These are phyloP conservation scores for Ophiocordyceps camponoti-saundersi DNA, from an alignment of 2,329 filamentous ascomycete genomes.

Conservation along the genomic window DNA sequence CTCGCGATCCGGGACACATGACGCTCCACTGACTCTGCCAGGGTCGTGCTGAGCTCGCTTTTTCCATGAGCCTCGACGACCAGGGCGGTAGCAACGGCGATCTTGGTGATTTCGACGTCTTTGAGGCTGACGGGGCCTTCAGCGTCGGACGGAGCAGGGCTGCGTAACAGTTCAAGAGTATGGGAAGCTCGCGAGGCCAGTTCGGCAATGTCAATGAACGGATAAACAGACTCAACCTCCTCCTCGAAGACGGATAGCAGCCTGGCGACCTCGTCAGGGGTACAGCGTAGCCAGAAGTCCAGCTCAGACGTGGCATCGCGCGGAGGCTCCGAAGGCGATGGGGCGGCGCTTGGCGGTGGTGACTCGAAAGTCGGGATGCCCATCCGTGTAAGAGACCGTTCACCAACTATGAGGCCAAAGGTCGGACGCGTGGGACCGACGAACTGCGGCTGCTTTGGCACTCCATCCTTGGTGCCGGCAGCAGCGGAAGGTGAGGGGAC, in stretches of 20 bases:
- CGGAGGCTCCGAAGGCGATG: slow-evolving; percentile 6
- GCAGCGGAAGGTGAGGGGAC: slow-evolving; percentile 5
- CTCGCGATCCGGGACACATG: slow-evolving; percentile 11
- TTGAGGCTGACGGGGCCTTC: slow-evolving; percentile 3
- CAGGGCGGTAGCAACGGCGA: slow-evolving; percentile 16
- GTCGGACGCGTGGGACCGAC: slow-evolving; percentile 18
- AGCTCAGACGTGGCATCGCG: slow-evolving; percentile 3
- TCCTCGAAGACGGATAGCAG: slow-evolving; percentile 20
- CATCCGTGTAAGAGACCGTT: slow-evolving; percentile 17
- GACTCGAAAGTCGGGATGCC: slow-evolving; percentile 14
- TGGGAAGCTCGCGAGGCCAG: slow-evolving; percentile 9
- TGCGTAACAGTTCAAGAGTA: slow-evolving; percentile 10
- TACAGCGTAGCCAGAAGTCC: slow-evolving; percentile 9
- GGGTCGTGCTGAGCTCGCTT: slow-evolving; percentile 10
- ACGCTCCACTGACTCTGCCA: slow-evolving; percentile 13
- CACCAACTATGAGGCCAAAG: slow-evolving; percentile 17
- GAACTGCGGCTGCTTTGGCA: slow-evolving; percentile 16
- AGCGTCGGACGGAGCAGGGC: background rate
- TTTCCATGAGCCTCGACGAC: slow-evolving; percentile 15
- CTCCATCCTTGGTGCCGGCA: slow-evolving; percentile 4
- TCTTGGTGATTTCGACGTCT: slow-evolving; percentile 15
- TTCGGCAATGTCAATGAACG: slow-evolving; percentile 13
- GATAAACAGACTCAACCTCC: slow-evolving; percentile 20
- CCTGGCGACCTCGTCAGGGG: slow-evolving; percentile 11
- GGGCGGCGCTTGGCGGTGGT: slow-evolving; percentile 8